phyloP scores from a whole-genome alignment of 176 grass and related monocot species.

The Raddia guianensis region DNA sequence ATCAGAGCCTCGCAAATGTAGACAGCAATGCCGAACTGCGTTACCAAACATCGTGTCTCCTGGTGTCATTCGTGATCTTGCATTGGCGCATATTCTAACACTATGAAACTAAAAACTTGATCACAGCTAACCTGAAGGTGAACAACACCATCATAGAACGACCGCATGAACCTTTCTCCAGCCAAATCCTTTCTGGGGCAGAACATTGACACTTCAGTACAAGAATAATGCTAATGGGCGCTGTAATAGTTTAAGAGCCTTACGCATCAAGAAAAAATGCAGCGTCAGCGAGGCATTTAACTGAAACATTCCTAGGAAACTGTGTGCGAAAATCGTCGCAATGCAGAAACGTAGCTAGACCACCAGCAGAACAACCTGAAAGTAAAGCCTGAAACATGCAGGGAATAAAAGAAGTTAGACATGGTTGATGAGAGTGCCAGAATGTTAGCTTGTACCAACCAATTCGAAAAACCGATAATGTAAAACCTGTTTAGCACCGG shows the following conservation, averaged over 20 bases:
- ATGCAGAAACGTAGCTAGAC: constrained; percentile 66
- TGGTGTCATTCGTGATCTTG: too few species aligned
- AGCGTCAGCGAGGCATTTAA: constrained; percentile 84
- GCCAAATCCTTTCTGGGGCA: constrained; percentile 65
- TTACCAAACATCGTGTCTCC: too few species aligned
- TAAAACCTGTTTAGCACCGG: constrained; percentile 65
- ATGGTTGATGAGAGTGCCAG: neutral
- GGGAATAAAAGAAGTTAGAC: neutral
- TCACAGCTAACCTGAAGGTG: constrained; percentile 63
- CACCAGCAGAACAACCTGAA: constrained; percentile 86
- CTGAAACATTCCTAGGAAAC: constrained; percentile 42
- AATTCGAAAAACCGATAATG: neutral
- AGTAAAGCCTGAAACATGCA: constrained; percentile 63
- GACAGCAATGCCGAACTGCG: too few species aligned
- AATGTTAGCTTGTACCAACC: neutral
- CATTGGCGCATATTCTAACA: too few species aligned
- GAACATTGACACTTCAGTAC: neutral
- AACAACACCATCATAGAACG: constrained; percentile 48
- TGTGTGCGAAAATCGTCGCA: constrained; percentile 65
- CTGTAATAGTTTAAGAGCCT: constrained; percentile 25
- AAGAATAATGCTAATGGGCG: neutral
- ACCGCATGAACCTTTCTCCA: constrained; percentile 55
- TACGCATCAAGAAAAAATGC: constrained; percentile 81
- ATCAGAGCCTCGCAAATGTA: too few species aligned
- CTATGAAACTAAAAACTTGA: too few species aligned